These are phyloP conservation scores for Cyphellophora europaea DNA, from an alignment of 2,329 filamentous ascomycete species.

Conservation along the genomic window DNA sequence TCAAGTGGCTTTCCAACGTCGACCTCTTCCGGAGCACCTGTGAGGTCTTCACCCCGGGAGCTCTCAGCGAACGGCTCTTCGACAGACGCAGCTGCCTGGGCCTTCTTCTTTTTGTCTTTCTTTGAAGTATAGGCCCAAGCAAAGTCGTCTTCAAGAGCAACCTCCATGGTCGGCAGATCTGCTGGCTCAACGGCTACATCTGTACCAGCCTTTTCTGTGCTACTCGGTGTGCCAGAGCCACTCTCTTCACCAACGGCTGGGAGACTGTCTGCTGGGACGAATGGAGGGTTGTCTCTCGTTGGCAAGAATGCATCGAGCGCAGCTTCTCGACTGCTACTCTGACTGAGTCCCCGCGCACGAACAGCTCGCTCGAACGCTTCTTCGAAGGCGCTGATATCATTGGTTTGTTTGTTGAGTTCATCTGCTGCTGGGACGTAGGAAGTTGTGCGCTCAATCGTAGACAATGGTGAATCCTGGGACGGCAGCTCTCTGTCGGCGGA, in stretches of 20 bases:
- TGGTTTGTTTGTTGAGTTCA: neutral
- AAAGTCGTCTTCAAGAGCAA: neutral
- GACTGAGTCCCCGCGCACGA: conserved; percentile 10
- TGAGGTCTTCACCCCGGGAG: neutral
- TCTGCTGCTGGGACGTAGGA: neutral
- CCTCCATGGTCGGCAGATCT: too few species aligned
- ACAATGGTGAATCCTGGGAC: neutral
- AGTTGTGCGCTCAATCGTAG: neutral
- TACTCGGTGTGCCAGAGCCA: conserved; percentile 2
- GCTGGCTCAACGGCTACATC: conserved; percentile 1
- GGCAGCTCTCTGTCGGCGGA: neutral
- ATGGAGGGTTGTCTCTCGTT: conserved; percentile 6
- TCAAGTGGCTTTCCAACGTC: too few species aligned
- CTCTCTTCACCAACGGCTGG: conserved; percentile 9
- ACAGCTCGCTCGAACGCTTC: conserved; percentile 15
- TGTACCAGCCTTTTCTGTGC: too few species aligned
- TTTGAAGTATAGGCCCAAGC: conserved; percentile 9
- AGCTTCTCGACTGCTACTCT: conserved; percentile 9
- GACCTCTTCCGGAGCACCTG: too few species aligned
- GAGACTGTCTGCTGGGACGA: neutral
- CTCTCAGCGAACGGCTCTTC: conserved; percentile 1
- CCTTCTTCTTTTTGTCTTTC: conserved; percentile 13
- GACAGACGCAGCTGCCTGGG: conserved; percentile 1
- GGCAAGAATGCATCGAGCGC: conserved; percentile 13
- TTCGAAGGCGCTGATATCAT: conserved; percentile 10